Evolutionary conservation across 1,284 basidiomycete species (phyloP).

Genomic region (Porodaedalea pini): DNA sequence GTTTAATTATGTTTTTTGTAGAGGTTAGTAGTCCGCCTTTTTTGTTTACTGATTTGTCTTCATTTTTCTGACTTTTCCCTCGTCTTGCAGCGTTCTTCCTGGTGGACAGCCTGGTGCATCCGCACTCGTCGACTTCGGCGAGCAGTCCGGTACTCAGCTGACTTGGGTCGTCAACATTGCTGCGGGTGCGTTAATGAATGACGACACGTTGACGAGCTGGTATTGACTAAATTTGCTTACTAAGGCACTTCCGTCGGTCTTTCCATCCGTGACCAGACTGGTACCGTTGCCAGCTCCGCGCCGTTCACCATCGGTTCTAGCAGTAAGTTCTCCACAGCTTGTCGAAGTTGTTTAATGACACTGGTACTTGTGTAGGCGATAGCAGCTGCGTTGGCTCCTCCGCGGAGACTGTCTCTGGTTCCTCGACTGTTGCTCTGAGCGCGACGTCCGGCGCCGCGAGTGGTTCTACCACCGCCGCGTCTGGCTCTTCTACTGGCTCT

Average conservation of each 20-base stretch:
- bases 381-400: conserved; percentile 31
- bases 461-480: neutral
- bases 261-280: conserved; percentile 49
- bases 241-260: conserved; percentile 46
- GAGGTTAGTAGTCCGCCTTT: conserved; percentile 23
- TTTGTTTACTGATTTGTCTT: neutral
- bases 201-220: neutral
- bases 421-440: conserved; percentile 18
- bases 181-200: conserved; percentile 32
- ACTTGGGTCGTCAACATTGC: conserved; percentile 47
- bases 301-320: conserved; percentile 46
- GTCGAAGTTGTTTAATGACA: neutral
- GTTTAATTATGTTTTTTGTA: conserved; percentile 14
- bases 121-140: conserved; percentile 38
- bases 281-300: conserved; percentile 44
- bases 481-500: neutral
- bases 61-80: neutral
- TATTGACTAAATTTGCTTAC: neutral
- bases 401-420: conserved; percentile 24
- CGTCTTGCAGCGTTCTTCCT: conserved; percentile 38
- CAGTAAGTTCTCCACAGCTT: conserved; percentile 36
- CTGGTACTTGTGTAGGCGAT: conserved; percentile 28
- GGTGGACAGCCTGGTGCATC: conserved; percentile 36
- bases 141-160: conserved; percentile 33
- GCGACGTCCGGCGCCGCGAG: conserved; percentile 13